Conservation (phyloP, 192 early-diverging fungal species). For the Phlyctochytrium arcticum region DNA sequence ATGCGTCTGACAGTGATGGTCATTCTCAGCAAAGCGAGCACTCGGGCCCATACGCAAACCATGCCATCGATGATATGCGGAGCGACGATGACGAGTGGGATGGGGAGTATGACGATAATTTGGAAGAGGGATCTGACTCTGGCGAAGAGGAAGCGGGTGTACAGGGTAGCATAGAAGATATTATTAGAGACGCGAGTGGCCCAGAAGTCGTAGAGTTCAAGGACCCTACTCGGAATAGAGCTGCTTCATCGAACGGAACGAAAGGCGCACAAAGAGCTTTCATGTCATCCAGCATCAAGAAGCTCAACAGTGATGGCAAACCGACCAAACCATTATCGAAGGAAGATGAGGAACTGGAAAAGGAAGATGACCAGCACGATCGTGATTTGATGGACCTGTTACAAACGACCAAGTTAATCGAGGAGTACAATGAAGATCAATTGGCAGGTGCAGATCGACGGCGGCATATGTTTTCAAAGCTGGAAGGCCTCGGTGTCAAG, state of each 20-base stretch:
- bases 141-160: not conserved
- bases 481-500: conserved; percentile 42
- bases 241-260: not conserved
- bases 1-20: not conserved
- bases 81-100: conserved; percentile 12
- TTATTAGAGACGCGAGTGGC: not conserved
- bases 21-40: not conserved
- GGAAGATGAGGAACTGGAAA: conserved; percentile 23
- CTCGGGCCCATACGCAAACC: no score
- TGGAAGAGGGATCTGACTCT: not conserved
- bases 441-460: conserved; percentile 43
- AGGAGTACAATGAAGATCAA: conserved; percentile 39
- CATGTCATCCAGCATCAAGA: conserved; percentile 14
- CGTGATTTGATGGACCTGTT: conserved; percentile 46
- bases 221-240: not conserved
- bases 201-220: conserved; percentile 16
- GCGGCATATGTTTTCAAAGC: conserved; percentile 25
- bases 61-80: conserved; percentile 18
- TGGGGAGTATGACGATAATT: conserved; percentile 6
- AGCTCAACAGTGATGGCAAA: not conserved
- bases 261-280: conserved; percentile 5
- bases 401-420: conserved; percentile 39
- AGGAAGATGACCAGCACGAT: conserved; percentile 43
- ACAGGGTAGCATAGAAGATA: not conserved
- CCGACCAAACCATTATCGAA: not conserved